These are phyloP conservation scores for Saturnispora dispora DNA, from an alignment of 805 yeast species.

Conservation along the genomic window DNA sequence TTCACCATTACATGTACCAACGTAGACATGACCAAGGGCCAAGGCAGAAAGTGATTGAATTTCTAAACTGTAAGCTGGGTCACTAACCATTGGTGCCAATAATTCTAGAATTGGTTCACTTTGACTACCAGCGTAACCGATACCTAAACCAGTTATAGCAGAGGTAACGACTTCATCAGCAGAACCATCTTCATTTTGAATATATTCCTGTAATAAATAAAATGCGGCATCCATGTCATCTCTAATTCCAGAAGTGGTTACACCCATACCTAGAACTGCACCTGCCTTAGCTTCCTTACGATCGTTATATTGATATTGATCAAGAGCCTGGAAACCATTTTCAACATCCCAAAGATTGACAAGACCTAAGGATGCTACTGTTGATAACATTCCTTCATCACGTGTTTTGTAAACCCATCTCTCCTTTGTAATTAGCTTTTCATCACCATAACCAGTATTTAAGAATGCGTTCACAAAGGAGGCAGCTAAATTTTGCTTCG, in stretches of 20 bases:
- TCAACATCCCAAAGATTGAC: constrained; percentile 84
- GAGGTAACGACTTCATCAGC: constrained; percentile 62
- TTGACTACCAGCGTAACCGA: constrained; percentile 91
- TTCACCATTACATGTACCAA: constrained; percentile 93
- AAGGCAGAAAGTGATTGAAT: constrained; percentile 79
- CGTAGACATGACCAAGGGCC: constrained; percentile 88
- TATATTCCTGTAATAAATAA: constrained; percentile 73
- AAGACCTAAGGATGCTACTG: constrained; percentile 88
- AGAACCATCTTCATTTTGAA: constrained; percentile 34
- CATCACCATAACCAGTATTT: constrained; percentile 85
- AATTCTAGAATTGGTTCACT: constrained; percentile 74
- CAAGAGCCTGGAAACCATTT: constrained; percentile 84
- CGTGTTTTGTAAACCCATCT: constrained; percentile 87
- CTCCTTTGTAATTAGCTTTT: constrained; percentile 67
- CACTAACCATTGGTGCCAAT: constrained; percentile 75
- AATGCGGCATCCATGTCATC: constrained; percentile 93
- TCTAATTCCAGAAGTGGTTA: constrained; percentile 85
- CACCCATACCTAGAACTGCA: constrained; percentile 90
- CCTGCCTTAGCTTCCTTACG: constrained; percentile 92
- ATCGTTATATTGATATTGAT: constrained; percentile 76
- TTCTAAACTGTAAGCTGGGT: constrained; percentile 65
- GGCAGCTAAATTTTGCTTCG: constrained; percentile 90
- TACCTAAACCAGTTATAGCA: constrained; percentile 84
- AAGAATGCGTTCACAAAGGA: constrained; percentile 89
- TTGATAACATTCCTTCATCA: constrained; percentile 82